Evolutionary conservation across 331 rosid genomes (phyloP).

Genomic region (Acacia concinna): DNA sequence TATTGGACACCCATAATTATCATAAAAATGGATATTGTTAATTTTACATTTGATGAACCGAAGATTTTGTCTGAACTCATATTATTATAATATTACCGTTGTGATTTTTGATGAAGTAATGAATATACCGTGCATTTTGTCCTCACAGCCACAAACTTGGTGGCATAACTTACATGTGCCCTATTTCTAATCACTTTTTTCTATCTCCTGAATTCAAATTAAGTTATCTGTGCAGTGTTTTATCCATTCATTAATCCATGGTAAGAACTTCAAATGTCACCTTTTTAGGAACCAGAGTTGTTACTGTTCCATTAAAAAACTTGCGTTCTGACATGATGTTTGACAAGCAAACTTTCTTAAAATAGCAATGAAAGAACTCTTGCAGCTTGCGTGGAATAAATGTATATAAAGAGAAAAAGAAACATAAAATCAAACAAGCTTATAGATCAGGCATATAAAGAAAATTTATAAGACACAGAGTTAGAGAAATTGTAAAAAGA

Average conservation of each 20-base stretch:
- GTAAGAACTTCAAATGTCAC: slow-evolving; percentile 12
- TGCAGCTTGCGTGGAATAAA: not conserved
- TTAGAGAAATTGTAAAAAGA: slow-evolving; percentile 1
- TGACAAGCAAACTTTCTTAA: not conserved
- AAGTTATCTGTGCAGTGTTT: slow-evolving; percentile 5
- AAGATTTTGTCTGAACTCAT: not conserved
- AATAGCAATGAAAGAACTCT: not conserved
- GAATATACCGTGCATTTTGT: not conserved
- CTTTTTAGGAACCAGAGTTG: not conserved
- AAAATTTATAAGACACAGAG: not conserved
- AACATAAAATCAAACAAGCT: not conserved
- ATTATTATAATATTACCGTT: not conserved
- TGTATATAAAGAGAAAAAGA: not conserved
- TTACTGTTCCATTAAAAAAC: not conserved
- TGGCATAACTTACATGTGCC: not conserved
- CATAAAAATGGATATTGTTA: not conserved
- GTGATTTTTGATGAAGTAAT: slow-evolving; percentile 4
- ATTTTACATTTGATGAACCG: not conserved
- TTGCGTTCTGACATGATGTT: not conserved
- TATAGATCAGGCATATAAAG: not conserved
- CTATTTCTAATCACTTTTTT: not conserved
- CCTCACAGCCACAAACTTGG: not conserved
- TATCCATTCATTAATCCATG: not conserved
- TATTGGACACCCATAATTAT: not conserved
- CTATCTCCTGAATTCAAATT: slow-evolving; percentile 11